Evolutionary conservation across 1,139 yeast genomes (phyloP), one percentile per base, ranked within the genome.

Genomic region (Hanseniaspora uvarum): DNA sequence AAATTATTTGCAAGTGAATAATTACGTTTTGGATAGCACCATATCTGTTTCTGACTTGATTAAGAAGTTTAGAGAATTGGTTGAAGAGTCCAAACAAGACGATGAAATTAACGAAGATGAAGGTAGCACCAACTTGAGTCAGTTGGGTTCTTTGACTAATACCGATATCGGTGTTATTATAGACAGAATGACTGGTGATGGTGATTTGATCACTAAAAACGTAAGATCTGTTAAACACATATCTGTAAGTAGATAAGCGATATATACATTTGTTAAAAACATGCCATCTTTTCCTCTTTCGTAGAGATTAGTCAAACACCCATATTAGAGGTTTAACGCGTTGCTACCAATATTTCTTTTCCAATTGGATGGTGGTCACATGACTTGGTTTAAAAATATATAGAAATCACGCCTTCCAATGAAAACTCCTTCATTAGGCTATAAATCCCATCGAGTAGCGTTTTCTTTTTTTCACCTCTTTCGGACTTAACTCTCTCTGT

Each of bases 1-100:
- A 12, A 41, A 41, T n/a, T 49, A 41, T 37, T 41, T 49, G 26
- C 38, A 44, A 18, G 36, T 24, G 11, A 49, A 49, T 21, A 33
- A 41, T 14, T 41, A 34, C 24, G 47, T 44, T 18, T 26, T 49
- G 19, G 41, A 33, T 8, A 41, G 30, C 19, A 37, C 53, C 12
- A 76, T 83, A 43, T 69, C 81, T 41, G 83, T 81, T 63, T 77
- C 76, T 53, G 89, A 82, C 38, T 71, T 87, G 62, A 72, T 79
- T 23, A 71, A 76, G 46, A 77, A 75, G 59, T 68, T 88, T 58
- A 85, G 84, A 62, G 95, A 86, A 56, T 79, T 79, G 58, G 34
- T 49, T 19, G 16, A 37, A n/a, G 47, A 49, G 18, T n/a, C 24
- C 8, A 41, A 49, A 12, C 41, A 38, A 5, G 47, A 49, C 8